phyloP scores from a whole-genome alignment of 805 yeast species.

The Metschnikowia cubensis region DNA sequence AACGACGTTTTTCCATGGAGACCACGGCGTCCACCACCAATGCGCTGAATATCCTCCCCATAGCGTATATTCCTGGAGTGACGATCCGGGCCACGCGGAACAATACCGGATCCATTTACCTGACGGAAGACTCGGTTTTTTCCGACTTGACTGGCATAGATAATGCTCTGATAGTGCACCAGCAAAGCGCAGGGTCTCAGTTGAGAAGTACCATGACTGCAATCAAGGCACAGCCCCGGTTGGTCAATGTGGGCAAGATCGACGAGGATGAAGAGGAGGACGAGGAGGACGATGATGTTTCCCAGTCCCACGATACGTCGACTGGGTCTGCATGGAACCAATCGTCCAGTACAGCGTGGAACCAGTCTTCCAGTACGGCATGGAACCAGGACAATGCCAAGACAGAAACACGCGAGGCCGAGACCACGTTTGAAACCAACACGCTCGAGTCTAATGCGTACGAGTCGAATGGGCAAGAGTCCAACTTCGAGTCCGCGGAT shows the following conservation, averaged over 20 bases:
- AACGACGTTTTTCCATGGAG: slow-evolving; percentile 42
- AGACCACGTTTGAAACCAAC: not conserved
- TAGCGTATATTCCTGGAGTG: slow-evolving; percentile 94
- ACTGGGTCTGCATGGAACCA: not conserved
- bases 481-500: too few species aligned
- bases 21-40: slow-evolving; percentile 64
- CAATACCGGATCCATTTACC: slow-evolving; percentile 42
- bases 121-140: slow-evolving; percentile 40
- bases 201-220: slow-evolving; percentile 60
- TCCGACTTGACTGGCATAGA: slow-evolving; percentile 44
- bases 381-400: not conserved
- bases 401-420: not conserved
- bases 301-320: not conserved
- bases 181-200: slow-evolving; percentile 32
- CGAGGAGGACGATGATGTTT: slow-evolving; percentile 19
- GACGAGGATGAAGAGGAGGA: slow-evolving; percentile 41
- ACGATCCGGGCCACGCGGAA: slow-evolving; percentile 53
- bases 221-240: slow-evolving; percentile 67
- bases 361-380: not conserved
- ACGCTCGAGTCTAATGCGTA: not conserved
- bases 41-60: slow-evolving; percentile 85
- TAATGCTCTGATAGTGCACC: slow-evolving; percentile 41
- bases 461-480: too few species aligned
- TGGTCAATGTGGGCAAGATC: slow-evolving; percentile 53
- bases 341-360: slow-evolving; percentile 1